These are phyloP conservation scores for Rhizophlyctis rosea DNA, from an alignment of 192 early-diverging fungal species.

Conservation along the genomic window DNA sequence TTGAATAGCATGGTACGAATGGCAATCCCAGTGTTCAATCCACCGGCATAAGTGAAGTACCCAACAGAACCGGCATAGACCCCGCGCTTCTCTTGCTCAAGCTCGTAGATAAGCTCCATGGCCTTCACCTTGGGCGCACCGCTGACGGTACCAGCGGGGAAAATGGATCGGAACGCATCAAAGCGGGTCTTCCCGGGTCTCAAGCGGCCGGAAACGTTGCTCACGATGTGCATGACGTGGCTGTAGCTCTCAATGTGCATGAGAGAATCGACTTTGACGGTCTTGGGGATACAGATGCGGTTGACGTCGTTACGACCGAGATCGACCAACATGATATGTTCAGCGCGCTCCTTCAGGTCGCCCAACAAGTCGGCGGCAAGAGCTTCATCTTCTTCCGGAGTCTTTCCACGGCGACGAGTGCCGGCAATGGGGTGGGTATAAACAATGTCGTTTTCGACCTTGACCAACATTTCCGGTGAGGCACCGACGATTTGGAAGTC, in stretches of 20 bases:
- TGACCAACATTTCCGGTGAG: constrained; percentile 96
- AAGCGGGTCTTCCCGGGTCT: constrained; percentile 85
- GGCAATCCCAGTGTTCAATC: constrained; percentile 96
- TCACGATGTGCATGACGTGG: constrained; percentile 99
- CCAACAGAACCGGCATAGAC: constrained; percentile 74
- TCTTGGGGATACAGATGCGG: constrained; percentile 88
- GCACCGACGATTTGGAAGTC: constrained; percentile 96
- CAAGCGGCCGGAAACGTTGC: constrained; percentile 86
- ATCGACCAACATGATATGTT: constrained; percentile 99
- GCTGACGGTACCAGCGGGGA: constrained; percentile 97
- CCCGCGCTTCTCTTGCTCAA: constrained; percentile 91
- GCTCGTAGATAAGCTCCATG: constrained; percentile 88
- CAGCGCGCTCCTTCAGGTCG: constrained; percentile 95
- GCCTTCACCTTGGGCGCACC: constrained; percentile 98
- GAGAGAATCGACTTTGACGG: constrained; percentile 91
- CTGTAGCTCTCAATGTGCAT: constrained; percentile 97
- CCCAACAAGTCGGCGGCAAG: constrained; percentile 84
- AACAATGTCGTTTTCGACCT: constrained; percentile 80
- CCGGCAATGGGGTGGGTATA: constrained; percentile 98
- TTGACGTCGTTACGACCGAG: constrained; percentile 98
- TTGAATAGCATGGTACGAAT: constrained; percentile 99
- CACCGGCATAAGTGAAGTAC: constrained; percentile 90
- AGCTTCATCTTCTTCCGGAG: constrained; percentile 80
- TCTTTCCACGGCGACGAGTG: constrained; percentile 87
- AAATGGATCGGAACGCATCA: constrained; percentile 96